Evolutionary conservation across 495 filamentous ascomycete species (phyloP), one percentile per base, ranked within the genome.

Genomic region (Amniculicola lignicola): DNA sequence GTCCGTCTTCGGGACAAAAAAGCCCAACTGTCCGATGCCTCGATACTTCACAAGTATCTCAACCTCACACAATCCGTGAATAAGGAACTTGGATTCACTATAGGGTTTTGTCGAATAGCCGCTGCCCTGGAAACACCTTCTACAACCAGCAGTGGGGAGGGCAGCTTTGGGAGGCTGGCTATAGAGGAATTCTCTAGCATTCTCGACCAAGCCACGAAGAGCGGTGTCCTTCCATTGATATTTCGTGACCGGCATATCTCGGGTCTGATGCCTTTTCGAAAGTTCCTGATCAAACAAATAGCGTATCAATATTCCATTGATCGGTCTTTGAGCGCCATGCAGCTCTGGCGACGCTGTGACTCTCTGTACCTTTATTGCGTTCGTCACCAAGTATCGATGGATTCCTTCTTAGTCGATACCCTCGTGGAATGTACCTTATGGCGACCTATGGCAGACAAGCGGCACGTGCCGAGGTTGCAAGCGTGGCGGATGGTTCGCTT

Each of bases 251-350:
- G n/a, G n/a, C n/a, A n/a, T n/a, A n/a, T n/a, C n/a, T n/a, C n/a
- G n/a, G n/a, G n/a, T n/a, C n/a, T n/a, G n/a, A n/a, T n/a, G n/a
- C n/a, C n/a, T n/a, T n/a, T n/a, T n/a, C n/a, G n/a, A n/a, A n/a
- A n/a, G n/a, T n/a, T n/a, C n/a, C n/a, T n/a, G n/a, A n/a, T n/a
- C n/a, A n/a, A n/a, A 23, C 55, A 60, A 19, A 24, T 64, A 23
- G 61, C 56, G 11, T 35, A 60, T 25, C 55, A 64, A 29, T 56
- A 51, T 25, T 59, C 61, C 2, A 10, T 64, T 14, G 56, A 59
- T 38, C 19, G 19, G 11, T 48, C 45, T 25, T 25, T 28, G 6
- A 43, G 29, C 7, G 14, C 0, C n/a, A 31, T 16, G 3, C 24
- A 42, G 16, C 29, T 16, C 14, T 36, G 39, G 43, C 51, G 56